Evolutionary conservation across 2,329 filamentous ascomycete genomes (phyloP).

Genomic region (Diaporthe australafricana): DNA sequence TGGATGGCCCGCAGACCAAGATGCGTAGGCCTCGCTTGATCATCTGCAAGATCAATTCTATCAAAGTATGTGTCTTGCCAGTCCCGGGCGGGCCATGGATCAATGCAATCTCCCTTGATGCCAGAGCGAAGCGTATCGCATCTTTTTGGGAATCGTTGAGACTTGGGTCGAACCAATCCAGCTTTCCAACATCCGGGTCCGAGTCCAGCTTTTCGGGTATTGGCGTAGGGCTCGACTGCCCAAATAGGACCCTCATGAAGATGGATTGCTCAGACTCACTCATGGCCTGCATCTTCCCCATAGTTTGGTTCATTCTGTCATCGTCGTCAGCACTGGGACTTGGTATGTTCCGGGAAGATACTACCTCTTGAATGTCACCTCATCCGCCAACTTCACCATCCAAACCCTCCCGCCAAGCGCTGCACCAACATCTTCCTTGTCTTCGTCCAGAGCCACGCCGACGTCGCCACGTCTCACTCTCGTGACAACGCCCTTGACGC

Average conservation of each 20-base stretch:
- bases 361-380: slow-evolving; percentile 72
- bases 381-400: slow-evolving; percentile 76
- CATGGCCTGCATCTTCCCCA: slow-evolving; percentile 71
- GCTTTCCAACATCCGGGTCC: slow-evolving; percentile 55
- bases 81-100: slow-evolving; percentile 97
- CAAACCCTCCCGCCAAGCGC: slow-evolving; percentile 65
- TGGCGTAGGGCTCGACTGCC: slow-evolving; percentile 63
- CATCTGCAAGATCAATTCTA: slow-evolving; percentile 94
- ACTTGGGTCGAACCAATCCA: slow-evolving; percentile 71
- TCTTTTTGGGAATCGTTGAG: slow-evolving; percentile 77
- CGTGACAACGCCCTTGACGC: slow-evolving; percentile 77
- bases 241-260: slow-evolving; percentile 73
- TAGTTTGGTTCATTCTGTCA: slow-evolving; percentile 71
- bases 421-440: slow-evolving; percentile 60
- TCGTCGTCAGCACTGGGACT: neutral
- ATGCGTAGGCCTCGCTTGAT: slow-evolving; percentile 79
- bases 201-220: slow-evolving; percentile 54
- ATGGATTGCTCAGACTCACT: slow-evolving; percentile 66
- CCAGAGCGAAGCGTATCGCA: slow-evolving; percentile 84
- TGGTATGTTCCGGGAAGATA: slow-evolving; percentile 26
- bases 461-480: slow-evolving; percentile 69
- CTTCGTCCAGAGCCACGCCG: slow-evolving; percentile 77
- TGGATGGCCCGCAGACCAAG: slow-evolving; percentile 95
- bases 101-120: slow-evolving; percentile 82
- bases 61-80: slow-evolving; percentile 95